A percentile compares a stretch with the other conserved stretches of the same genome.
phyloP scores from a whole-genome alignment of 2,329 filamentous ascomycete genomes.

The Albophoma yamanashiensis region DNA sequence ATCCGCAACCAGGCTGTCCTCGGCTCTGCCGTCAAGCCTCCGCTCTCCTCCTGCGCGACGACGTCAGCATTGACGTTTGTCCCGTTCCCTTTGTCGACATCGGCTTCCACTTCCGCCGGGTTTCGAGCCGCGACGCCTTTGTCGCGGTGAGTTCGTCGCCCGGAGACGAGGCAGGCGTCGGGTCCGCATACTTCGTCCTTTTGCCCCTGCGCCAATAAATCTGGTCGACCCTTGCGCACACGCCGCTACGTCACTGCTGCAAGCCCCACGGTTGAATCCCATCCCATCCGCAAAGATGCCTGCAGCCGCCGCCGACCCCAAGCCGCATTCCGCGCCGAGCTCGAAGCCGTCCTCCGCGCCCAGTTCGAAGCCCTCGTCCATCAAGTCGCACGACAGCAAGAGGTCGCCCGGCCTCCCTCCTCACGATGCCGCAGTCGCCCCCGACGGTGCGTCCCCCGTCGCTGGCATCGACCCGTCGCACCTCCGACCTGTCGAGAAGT shows the following conservation, averaged over 20 bases:
- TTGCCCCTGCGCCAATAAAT: neutral
- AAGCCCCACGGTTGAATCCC: neutral
- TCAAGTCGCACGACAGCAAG: constrained; percentile 35
- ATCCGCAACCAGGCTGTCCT: neutral
- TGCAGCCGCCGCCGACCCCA: constrained; percentile 17
- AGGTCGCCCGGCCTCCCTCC: constrained; percentile 28
- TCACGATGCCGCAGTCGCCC: constrained; percentile 25
- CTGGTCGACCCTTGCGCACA: neutral
- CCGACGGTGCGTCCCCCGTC: constrained; percentile 14
- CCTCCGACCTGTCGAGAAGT: constrained; percentile 36
- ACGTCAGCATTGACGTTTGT: neutral
- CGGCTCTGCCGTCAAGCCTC: neutral
- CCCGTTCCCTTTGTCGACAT: neutral
- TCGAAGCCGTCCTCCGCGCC: constrained; percentile 34
- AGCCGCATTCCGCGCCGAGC: constrained; percentile 30
- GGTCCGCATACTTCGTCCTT: neutral
- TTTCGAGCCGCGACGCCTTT: neutral
- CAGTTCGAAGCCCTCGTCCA: constrained; percentile 38
- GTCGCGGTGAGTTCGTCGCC: neutral
- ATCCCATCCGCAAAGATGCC: constrained; percentile 18
- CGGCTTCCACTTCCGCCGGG: neutral
- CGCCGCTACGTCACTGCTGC: constrained; percentile 1
- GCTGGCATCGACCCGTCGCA: constrained; percentile 10
- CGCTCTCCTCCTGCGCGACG: neutral
- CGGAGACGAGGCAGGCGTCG: neutral